Conservation (phyloP, 345 rosid species). For the Salix arbutifolia region DNA sequence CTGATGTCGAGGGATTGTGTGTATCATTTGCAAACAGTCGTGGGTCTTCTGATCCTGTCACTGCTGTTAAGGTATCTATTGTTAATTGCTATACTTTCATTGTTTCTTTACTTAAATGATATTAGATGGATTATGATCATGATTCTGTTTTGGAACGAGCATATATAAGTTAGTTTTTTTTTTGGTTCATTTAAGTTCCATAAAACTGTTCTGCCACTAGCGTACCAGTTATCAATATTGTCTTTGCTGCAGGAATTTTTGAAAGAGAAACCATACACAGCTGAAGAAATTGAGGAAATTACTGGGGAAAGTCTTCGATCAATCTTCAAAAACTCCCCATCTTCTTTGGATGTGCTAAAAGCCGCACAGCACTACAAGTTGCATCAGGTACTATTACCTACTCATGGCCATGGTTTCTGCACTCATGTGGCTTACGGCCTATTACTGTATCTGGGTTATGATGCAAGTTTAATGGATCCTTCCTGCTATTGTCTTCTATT, state of each 20-base stretch:
- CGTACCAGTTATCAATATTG: neutral
- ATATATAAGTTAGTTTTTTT: neutral
- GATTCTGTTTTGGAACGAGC: neutral
- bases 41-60: slow-evolving; percentile 72
- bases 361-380: slow-evolving; percentile 76
- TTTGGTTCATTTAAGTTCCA: neutral
- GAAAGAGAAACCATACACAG: slow-evolving; percentile 68
- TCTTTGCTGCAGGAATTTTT: slow-evolving; percentile 51
- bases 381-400: slow-evolving; percentile 51
- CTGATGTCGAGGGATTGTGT: slow-evolving; percentile 87
- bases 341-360: slow-evolving; percentile 77
- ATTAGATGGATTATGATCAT: neutral
- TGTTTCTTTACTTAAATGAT: neutral
- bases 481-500: neutral
- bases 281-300: slow-evolving; percentile 71
- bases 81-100: neutral
- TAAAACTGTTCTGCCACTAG: neutral
- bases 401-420: neutral
- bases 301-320: slow-evolving; percentile 47
- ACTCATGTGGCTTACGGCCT: neutral
- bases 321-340: slow-evolving; percentile 53
- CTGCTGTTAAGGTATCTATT: slow-evolving; percentile 75
- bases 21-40: slow-evolving; percentile 50
- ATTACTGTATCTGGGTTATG: neutral
- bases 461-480: neutral